Evolutionary conservation across 352 stramenopile genomes (phyloP), one percentile per base, ranked within the genome.

Genomic region (Phytophthora quininea): DNA sequence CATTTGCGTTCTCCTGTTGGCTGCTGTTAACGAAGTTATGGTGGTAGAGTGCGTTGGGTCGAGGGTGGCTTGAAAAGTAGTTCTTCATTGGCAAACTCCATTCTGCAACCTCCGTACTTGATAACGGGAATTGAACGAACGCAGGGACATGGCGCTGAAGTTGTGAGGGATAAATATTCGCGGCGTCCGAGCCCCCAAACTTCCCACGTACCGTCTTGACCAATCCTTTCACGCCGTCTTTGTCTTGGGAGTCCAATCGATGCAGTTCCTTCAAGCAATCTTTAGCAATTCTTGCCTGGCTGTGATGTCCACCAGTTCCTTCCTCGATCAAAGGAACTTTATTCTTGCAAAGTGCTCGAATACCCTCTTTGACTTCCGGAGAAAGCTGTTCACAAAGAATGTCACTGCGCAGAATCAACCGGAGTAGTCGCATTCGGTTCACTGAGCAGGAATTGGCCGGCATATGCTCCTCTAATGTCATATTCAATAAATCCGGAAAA

Each of bases 41-140:
- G 2, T 67, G 75, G 43, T 90, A 90, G 14, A 89, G 53, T 3
- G 67, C 69, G 1, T 32, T 56, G n/a, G 82, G 82, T 12, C 79
- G 77, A 33, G 67, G 54, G 4, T 76, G 61, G 0, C 54, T 45
- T 14, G 51, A 50, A 51, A 85, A 88, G 47, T 90, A 90, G 30
- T 24, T 43, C 31, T 57, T 46, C 9, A 77, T 55, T 19, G 74
- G 73, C 2, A 27, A 7, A 4, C 38, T 24, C 37, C 62, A 59
- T 5, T 33, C 24, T 11, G 51, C 14, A 15, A n/a, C 19, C 15
- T 88, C 61, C 0, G 43, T 35, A 7, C 35, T 10, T 27, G 66
- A 59, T n/a, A 81, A 29, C 8, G 67, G 52, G 14, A 73, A 67
- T 38, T 53, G 55, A 19, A 64, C 61, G 46, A 80, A 87, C 15